Evolutionary conservation across 345 rosid genomes (phyloP).

Genomic region (Eucalyptus brandiana): DNA sequence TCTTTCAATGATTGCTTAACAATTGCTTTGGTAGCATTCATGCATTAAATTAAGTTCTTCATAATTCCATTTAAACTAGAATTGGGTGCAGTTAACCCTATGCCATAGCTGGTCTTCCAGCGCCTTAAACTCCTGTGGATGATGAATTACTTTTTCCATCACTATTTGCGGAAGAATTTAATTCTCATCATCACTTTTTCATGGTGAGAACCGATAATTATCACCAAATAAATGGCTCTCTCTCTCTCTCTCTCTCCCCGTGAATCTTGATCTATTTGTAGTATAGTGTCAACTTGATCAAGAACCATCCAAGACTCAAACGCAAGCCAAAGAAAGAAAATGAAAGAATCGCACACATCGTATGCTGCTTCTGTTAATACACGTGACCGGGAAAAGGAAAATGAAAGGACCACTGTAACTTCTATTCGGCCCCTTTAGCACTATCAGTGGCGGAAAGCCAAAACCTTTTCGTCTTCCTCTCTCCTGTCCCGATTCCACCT

Average conservation of each 20-base stretch:
- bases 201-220: not conserved
- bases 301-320: not conserved
- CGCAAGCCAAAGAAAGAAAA: not conserved
- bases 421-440: not conserved
- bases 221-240: not conserved
- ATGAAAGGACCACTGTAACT: not conserved
- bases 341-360: not conserved
- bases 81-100: not conserved
- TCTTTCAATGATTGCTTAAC: not conserved
- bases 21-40: not conserved
- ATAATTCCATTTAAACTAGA: not conserved
- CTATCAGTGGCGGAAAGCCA: not conserved
- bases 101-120: not conserved
- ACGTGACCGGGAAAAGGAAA: not conserved
- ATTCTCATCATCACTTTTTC: not conserved
- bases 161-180: not conserved
- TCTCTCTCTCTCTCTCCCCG: not conserved
- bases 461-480: too few relatives aligned
- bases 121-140: not conserved
- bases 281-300: not conserved
- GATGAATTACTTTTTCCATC: not conserved
- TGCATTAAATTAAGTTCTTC: not conserved
- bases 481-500: too few relatives aligned
- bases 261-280: not conserved
- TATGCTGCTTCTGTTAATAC: not conserved